Percentiles rank a stretch among this genome's conserved stretches.
Conservation (phyloP, 2,329 filamentous ascomycete genomes). For the Juglanconis sp. region DNA sequence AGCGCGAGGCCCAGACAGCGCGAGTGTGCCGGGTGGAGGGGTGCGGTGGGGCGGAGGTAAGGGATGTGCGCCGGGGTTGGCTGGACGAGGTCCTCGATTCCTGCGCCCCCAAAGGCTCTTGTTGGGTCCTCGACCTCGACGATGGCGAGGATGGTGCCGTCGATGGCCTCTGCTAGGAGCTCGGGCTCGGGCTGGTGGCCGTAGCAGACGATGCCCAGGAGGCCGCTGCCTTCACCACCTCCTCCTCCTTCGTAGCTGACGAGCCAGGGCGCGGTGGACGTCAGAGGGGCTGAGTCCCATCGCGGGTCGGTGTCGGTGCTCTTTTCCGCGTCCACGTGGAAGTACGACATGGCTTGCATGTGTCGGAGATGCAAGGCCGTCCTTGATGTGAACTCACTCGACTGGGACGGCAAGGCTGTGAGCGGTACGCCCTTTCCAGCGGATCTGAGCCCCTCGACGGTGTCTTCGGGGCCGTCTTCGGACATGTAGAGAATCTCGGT, state of each 20-base stretch:
- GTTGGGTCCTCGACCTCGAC: constrained; percentile 54
- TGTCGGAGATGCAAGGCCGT: constrained; percentile 64
- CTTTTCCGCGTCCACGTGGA: constrained; percentile 48
- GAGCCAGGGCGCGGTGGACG: constrained; percentile 55
- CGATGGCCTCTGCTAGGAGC: constrained; percentile 62
- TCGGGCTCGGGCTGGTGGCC: constrained; percentile 59
- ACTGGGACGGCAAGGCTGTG: constrained; percentile 56
- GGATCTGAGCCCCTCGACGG: constrained; percentile 49
- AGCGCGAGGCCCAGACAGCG: constrained; percentile 62
- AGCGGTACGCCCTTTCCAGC: constrained; percentile 41
- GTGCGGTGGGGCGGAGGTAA: constrained; percentile 53
- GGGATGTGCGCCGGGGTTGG: constrained; percentile 56
- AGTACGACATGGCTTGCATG: constrained; percentile 80
- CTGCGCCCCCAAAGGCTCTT: constrained; percentile 41
- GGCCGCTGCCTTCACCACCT: constrained; percentile 44
- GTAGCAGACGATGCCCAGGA: constrained; percentile 66
- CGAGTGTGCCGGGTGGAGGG: constrained; percentile 59
- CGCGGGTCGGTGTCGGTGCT: constrained; percentile 16
- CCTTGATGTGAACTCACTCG: constrained; percentile 51
- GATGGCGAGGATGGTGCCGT: constrained; percentile 67
- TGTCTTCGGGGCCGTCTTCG: constrained; percentile 56
- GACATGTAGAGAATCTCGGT: constrained; percentile 68
- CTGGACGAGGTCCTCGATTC: constrained; percentile 27
- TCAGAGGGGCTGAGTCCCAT: constrained; percentile 57
- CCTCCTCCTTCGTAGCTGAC: constrained; percentile 54